These are phyloP conservation scores for Mortierella hygrophila DNA, from an alignment of 192 early-diverging fungal genomes.

Conservation along the genomic window DNA sequence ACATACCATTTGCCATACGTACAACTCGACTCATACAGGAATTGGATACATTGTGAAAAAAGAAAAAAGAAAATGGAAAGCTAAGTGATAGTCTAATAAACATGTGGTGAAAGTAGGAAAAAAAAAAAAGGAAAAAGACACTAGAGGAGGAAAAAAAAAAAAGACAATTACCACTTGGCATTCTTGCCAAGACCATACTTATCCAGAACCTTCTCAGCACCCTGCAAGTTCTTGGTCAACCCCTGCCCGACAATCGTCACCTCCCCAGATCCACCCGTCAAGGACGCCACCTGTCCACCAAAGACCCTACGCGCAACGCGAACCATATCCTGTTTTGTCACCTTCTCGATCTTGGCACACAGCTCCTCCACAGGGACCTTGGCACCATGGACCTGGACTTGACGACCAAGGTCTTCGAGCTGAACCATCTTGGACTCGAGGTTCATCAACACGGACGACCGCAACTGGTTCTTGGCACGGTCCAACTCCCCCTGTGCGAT, in stretches of 20 bases:
- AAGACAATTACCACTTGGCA: constrained; percentile 42
- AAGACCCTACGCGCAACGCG: constrained; percentile 81
- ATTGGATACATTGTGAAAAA: neutral
- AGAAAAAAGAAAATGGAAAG: neutral
- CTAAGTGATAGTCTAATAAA: neutral
- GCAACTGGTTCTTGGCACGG: constrained; percentile 97
- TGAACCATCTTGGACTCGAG: constrained; percentile 94
- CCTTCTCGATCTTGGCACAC: constrained; percentile 83
- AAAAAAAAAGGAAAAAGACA: neutral
- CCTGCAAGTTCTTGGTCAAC: constrained; percentile 57
- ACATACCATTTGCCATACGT: too few relatives aligned
- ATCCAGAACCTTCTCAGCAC: constrained; percentile 61
- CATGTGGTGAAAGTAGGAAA: neutral
- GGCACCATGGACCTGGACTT: constrained; percentile 80
- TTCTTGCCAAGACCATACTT: constrained; percentile 66
- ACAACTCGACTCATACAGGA: neutral
- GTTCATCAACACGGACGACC: constrained; percentile 92
- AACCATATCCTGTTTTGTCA: constrained; percentile 80
- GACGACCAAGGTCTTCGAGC: constrained; percentile 94
- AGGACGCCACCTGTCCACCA: constrained; percentile 67
- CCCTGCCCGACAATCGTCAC: constrained; percentile 79
- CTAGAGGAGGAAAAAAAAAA: neutral
- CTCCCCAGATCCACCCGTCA: constrained; percentile 70
- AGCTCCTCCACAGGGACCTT: constrained; percentile 84
- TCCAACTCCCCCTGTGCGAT: constrained; percentile 75